Conservation (phyloP, 306 rosid genomes). For the Castanospermum australe region DNA sequence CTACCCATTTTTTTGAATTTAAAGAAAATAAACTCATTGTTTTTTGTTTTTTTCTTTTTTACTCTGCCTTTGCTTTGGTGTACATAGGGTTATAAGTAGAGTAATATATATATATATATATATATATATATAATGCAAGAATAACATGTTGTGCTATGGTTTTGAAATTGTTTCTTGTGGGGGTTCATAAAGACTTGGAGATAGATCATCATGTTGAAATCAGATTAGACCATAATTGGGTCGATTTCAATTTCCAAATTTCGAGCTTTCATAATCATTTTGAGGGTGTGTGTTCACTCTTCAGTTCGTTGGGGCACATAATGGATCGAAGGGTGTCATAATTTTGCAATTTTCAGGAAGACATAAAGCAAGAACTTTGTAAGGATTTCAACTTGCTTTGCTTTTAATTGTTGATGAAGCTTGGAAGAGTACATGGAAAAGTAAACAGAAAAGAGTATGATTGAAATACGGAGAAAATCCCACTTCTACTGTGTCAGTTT, state of each 20-base stretch:
- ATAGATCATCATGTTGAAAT: background rate
- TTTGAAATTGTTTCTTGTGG: background rate
- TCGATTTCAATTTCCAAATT: slow-evolving; percentile 3
- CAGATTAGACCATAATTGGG: background rate
- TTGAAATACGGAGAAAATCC: slow-evolving; percentile 20
- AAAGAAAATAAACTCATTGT: background rate
- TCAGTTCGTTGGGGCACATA: slow-evolving; percentile 15
- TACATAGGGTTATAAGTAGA: slow-evolving; percentile 21
- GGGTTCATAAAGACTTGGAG: background rate
- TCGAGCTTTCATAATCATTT: slow-evolving; percentile 23
- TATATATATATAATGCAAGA: background rate
- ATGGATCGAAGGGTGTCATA: slow-evolving; percentile 24
- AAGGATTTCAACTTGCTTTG: slow-evolving; percentile 20
- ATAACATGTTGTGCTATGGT: slow-evolving; percentile 2
- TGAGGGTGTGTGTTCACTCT: background rate
- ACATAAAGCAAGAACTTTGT: slow-evolving; percentile 18
- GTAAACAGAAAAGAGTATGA: slow-evolving; percentile 9
- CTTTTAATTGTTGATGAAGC: slow-evolving; percentile 20
- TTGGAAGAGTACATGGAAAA: slow-evolving; percentile 21
- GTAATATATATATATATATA: background rate
- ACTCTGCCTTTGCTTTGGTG: background rate
- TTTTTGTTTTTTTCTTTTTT: background rate
- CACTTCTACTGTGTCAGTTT: slow-evolving; percentile 31
- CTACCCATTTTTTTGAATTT: slow-evolving; percentile 28
- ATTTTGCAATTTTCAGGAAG: slow-evolving; percentile 29